Evolutionary conservation across 2,329 filamentous ascomycete genomes (phyloP).

Genomic region (Cercospora sojina): DNA sequence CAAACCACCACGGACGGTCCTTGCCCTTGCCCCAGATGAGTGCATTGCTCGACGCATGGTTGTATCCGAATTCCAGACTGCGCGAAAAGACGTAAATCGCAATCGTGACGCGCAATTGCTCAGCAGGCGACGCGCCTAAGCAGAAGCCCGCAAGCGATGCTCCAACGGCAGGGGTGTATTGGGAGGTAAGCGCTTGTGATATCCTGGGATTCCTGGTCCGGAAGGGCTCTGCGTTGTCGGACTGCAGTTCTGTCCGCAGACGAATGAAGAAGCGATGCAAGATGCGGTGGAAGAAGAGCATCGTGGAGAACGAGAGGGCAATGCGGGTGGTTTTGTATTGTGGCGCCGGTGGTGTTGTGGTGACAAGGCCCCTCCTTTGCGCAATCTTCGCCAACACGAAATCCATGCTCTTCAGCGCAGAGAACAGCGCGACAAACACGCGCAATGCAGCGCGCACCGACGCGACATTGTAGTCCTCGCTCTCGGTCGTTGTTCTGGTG

Average conservation of each 20-base stretch:
- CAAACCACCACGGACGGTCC: constrained; percentile 65
- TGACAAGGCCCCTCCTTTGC: constrained; percentile 30
- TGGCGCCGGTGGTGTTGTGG: constrained; percentile 15
- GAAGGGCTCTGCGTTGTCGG: constrained; percentile 75
- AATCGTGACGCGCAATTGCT: constrained; percentile 72
- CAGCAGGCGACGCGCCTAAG: constrained; percentile 70
- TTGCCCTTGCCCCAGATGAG: constrained; percentile 47
- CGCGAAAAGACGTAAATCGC: constrained; percentile 80
- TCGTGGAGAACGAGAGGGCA: constrained; percentile 77
- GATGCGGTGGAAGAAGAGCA: constrained; percentile 83
- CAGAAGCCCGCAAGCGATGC: constrained; percentile 83
- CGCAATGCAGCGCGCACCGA: constrained; percentile 49
- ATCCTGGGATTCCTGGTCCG: constrained; percentile 77
- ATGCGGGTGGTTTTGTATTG: constrained; percentile 65
- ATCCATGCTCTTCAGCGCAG: constrained; percentile 50
- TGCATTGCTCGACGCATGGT: constrained; percentile 70
- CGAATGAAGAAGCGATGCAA: constrained; percentile 86
- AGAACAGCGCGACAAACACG: constrained; percentile 45
- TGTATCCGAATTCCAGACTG: constrained; percentile 83
- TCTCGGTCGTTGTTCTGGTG: constrained; percentile 31
- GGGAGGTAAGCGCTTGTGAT: constrained; percentile 72
- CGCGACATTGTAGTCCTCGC: constrained; percentile 48
- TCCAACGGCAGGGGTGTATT: constrained; percentile 83
- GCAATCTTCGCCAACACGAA: constrained; percentile 41
- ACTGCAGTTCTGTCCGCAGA: constrained; percentile 73